Base-by-base conservation (phyloP, 2,329 filamentous ascomycete genomes). In the Sporothrix globosa region DNA sequence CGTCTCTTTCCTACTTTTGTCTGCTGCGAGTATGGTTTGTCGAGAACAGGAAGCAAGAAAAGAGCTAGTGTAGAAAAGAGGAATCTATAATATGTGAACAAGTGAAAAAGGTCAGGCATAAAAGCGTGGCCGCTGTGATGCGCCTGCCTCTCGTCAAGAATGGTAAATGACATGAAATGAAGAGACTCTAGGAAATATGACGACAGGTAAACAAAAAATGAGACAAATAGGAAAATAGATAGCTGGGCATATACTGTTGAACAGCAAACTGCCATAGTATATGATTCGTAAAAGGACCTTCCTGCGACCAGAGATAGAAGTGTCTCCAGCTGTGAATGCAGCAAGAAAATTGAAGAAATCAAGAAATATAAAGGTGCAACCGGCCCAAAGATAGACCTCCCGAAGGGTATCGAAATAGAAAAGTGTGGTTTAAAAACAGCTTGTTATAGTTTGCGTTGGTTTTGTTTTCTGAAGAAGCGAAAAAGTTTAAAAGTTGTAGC, bases 351-450 rank as follows among this genome's bases (percentile, higher is more conserved):
- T 30, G 69, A 56, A 50, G 44, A 69, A 68, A 65, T 69, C 68
- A 67, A 70, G 69, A 69, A 61, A 69, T 69, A 72, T 68, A 68
- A 61, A 46, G 56, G 60, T 46, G 73, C 75, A 73, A 75, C 69
- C 69, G 72, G 74, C 73, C 73, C 71, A 73, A 77, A 78, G 76
- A 74, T 72, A 74, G 71, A 74, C 76, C 77, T 79, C 78, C 78
- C 77, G 78, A 80, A 79, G 81, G 81, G 81, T 83, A 83, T 83
- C 81, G 80, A 82, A 82, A 77, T 77, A 77, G 77, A 80, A 78
- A 75, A 71, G 67, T 71, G 48, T 44, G 46, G 63, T 50, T 53
- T 52, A 39, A 65, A 66, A 67, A 74, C 66, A 70, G 13, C 44
- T 63, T 60, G 53, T 58, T 67, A 61, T 30, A 30, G 21, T 60